Evolutionary conservation across 1,284 basidiomycete species (phyloP), one percentile per base, ranked within the genome.

Genomic region (Moesziomyces antarcticus): DNA sequence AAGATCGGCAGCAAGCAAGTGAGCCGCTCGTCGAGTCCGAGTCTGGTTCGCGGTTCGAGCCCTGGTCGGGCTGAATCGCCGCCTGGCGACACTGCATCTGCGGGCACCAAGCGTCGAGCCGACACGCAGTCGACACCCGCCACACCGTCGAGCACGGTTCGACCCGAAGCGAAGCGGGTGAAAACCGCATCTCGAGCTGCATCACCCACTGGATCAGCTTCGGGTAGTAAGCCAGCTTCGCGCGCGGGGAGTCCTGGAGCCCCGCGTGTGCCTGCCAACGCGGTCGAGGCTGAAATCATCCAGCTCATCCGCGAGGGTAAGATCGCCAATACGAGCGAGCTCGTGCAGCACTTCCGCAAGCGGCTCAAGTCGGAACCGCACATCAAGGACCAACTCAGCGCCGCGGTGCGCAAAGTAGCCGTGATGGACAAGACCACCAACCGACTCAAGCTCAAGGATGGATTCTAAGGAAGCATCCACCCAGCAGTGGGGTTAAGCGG

Each of bases 381-480:
- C 33, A 73, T 77, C 53, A 82, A 80, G 66, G 78, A 77, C 46
- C 73, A 73, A 44, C 62, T 80, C 18, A 79, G 73, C 54, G 71
- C 72, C 5, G 79, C 79, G 21, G 75, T 80, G 21, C 65, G 74
- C 13, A 73, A 74, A 46, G 77, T 80, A 27, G 77, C 77, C 13
- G 73, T 75, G 30, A 79, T 80, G 77, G 78, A 80, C 63, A 80
- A 80, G 60, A 67, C 75, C 10, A 73, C 63, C 56, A 79, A 79
- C 53, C 57, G 55, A 6, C 62, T 80, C 48, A 77, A 74, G 60
- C 77, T 80, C 53, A 80, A 79, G 55, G 79, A 80, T 11, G 62
- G 54, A 14, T 70, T 59, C 37, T 71, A 43, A 37, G 8, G 25
- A 8, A n/a, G n/a, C n/a, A n/a, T n/a, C n/a, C n/a, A n/a, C n/a